Evolutionary conservation across 2,329 filamentous ascomycete species (phyloP), one percentile per base, ranked within the genome.

Genomic region (Alternaria angustiovoidea): DNA sequence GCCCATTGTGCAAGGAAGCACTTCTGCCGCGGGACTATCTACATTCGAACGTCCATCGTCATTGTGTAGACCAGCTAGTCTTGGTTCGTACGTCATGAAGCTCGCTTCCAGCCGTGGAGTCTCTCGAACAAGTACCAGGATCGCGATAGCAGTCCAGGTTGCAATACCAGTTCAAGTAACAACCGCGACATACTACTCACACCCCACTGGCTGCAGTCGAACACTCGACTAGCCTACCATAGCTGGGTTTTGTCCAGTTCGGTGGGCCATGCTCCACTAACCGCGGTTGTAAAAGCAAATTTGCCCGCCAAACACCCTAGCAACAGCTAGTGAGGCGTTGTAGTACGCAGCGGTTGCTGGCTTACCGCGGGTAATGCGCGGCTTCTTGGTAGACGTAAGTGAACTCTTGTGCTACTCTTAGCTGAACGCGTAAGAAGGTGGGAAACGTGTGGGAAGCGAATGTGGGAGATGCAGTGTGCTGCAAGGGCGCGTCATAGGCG

Each of bases 401-500:
- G 54, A 30, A 30, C 47, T 11, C 18, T n/a, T 46, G 30, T 12
- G 34, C 34, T 4, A n/a, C 34, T 22, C 54, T 57, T 57, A 48
- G 48, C 55, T 20, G 34, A 22, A 22, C 0, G 46, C 16, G 46
- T 38, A 36, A 20, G 30, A 36, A 36, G 24, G 55, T 57, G 16
- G 36, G 36, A 34, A 24, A 47, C 41, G 14, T 28, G 47, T 42
- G 24, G 43, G 20, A 48, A 38, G 53, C 47, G 53, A 32, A 39
- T 28, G 39, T 20, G 30, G 9, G 26, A 30, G 38, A 49, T 56
- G 59, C 51, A 64, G 66, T 62, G 59, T 48, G n/a, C 56, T 68
- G 67, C 67, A 67, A 32, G 60, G 26, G 28, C 44, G 64, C 67
- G 67, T 69, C 65, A 69, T 68, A 46, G 53, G 62, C 57, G 58